These are phyloP conservation scores for Phytopythium vexans DNA, from an alignment of 352 stramenopile species.

Conservation along the genomic window DNA sequence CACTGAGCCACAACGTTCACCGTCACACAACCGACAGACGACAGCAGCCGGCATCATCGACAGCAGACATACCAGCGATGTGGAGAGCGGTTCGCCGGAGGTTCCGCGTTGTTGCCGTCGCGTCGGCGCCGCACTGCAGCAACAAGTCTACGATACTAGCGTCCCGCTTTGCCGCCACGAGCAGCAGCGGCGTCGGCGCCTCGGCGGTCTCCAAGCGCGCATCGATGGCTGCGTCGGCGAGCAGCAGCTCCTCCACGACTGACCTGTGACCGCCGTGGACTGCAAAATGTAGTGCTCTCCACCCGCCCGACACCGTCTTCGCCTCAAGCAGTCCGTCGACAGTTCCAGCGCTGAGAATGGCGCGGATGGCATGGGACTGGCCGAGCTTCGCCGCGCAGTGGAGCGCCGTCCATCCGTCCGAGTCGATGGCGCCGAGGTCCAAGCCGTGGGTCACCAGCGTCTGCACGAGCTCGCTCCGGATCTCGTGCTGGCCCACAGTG, in stretches of 20 bases:
- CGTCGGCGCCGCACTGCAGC: constrained; percentile 31
- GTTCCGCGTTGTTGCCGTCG: constrained; percentile 12
- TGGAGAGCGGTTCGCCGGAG: constrained; percentile 26
- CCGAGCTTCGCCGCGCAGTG: constrained; percentile 34
- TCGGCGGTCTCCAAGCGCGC: constrained; percentile 17
- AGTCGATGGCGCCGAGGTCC: constrained; percentile 21
- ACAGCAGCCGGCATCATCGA: constrained; percentile 3
- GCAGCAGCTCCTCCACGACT: constrained; percentile 32
- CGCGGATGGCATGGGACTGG: constrained; percentile 18
- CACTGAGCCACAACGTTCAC: not conserved
- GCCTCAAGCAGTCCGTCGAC: constrained; percentile 4
- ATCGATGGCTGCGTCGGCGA: constrained; percentile 24
- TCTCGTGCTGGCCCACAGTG: constrained; percentile 12
- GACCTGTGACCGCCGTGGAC: constrained; percentile 15
- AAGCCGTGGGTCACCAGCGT: constrained; percentile 17
- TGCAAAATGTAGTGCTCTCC: constrained; percentile 38
- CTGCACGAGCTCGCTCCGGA: constrained; percentile 20
- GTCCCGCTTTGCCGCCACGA: constrained; percentile 17
- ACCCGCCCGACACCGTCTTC: constrained; percentile 18
- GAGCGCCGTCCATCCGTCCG: constrained; percentile 25
- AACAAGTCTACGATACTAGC: constrained; percentile 27
- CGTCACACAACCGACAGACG: not conserved
- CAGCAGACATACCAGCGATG: constrained; percentile 17
- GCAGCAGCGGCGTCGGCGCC: constrained; percentile 29
- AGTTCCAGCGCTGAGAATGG: constrained; percentile 8